Evolutionary conservation across 2,329 filamentous ascomycete species (phyloP).

Genomic region (Xylariaceae sp.): DNA sequence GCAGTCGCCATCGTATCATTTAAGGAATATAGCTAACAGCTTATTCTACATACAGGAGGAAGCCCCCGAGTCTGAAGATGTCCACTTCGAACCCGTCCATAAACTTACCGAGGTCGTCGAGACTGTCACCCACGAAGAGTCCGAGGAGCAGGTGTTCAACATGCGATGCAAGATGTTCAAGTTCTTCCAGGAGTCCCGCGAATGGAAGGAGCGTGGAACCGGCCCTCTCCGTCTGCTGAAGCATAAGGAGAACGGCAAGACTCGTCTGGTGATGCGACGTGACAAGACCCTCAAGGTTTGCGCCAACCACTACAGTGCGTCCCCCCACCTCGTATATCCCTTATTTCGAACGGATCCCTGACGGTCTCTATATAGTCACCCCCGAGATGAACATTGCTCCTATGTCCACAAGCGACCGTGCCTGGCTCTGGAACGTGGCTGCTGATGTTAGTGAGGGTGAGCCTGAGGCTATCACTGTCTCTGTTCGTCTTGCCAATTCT

Average conservation of each 20-base stretch:
- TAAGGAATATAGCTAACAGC: conserved; percentile 12
- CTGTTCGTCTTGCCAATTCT: conserved; percentile 95
- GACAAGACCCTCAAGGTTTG: conserved; percentile 99
- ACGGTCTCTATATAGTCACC: conserved; percentile 59
- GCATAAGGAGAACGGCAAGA: conserved; percentile 99
- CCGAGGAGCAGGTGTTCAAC: conserved; percentile 97
- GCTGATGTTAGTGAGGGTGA: conserved; percentile 98
- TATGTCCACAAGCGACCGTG: conserved; percentile 96
- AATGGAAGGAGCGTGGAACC: conserved; percentile 99
- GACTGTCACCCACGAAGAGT: conserved; percentile 96
- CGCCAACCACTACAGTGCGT: conserved; percentile 98
- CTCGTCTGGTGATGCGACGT: conserved; percentile 93
- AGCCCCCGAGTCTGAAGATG: conserved; percentile 81
- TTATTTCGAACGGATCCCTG: conserved; percentile 8
- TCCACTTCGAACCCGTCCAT: conserved; percentile 96
- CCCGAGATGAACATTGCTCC: conserved; percentile 98
- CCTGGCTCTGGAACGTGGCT: conserved; percentile 98
- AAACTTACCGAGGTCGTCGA: conserved; percentile 96
- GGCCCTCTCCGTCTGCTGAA: conserved; percentile 94
- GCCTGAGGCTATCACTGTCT: conserved; percentile 90
- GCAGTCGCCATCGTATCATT: background rate
- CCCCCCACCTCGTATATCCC: background rate
- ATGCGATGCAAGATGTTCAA: conserved; percentile 99
- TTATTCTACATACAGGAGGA: conserved; percentile 46
- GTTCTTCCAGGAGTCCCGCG: conserved; percentile 84